These are phyloP conservation scores for Primulina huaijiensis DNA, from an alignment of 257 asterid species.

Conservation along the genomic window DNA sequence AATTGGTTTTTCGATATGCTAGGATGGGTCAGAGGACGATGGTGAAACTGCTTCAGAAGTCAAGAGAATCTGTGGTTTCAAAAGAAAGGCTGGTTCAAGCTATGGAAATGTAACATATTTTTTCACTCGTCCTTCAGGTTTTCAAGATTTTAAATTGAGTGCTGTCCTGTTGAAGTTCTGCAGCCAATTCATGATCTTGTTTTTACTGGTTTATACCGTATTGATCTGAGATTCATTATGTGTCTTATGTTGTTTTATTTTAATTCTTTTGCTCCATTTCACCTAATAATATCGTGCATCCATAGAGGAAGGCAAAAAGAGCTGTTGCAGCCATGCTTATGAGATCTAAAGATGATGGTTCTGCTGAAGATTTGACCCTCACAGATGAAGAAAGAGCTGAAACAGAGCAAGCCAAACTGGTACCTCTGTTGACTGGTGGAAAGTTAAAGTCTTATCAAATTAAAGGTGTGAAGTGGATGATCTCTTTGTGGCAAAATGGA, in stretches of 20 bases:
- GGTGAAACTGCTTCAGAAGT: conserved; percentile 31
- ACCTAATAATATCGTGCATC: conserved; percentile 11
- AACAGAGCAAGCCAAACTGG: conserved; percentile 85
- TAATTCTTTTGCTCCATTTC: not conserved
- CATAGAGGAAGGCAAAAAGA: conserved; percentile 79
- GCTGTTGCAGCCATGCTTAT: conserved; percentile 97
- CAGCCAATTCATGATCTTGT: conserved; percentile 5
- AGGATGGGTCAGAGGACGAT: conserved; percentile 62
- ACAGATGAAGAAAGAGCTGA: conserved; percentile 67
- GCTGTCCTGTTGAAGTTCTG: conserved; percentile 2
- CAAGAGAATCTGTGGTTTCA: conserved; percentile 68
- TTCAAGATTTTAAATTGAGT: not conserved
- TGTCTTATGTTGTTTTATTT: not conserved
- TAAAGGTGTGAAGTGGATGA: conserved; percentile 98
- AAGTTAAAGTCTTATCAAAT: conserved; percentile 83
- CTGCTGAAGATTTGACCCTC: conserved; percentile 57
- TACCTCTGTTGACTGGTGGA: conserved; percentile 93
- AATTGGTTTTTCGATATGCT: conserved; percentile 26
- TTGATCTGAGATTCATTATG: not conserved
- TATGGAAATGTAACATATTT: conserved; percentile 50
- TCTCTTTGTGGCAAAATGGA: conserved; percentile 99
- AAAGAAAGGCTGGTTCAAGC: conserved; percentile 62
- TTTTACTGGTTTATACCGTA: not conserved
- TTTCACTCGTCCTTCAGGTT: conserved; percentile 13
- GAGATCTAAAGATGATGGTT: conserved; percentile 61